A percentile compares a stretch with the other conserved stretches of the same genome.
Evolutionary conservation across 2,329 filamentous ascomycete genomes (phyloP).

Genomic region (Penicillium sp.): DNA sequence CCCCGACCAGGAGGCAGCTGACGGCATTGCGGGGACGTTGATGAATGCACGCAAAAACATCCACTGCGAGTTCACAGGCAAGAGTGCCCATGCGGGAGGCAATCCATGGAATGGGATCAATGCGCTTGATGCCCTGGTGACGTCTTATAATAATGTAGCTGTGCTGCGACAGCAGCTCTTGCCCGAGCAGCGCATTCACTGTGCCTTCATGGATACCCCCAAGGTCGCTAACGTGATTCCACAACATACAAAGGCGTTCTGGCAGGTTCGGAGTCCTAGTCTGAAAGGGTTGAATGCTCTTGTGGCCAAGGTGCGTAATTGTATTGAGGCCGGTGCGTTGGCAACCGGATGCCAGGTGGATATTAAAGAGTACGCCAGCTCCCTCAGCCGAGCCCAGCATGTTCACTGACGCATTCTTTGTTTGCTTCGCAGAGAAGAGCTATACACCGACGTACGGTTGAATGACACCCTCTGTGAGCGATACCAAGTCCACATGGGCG

Average conservation of each 20-base stretch:
- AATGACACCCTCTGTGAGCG: conserved; percentile 47
- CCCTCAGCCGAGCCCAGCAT: not conserved
- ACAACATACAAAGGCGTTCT: conserved; percentile 47
- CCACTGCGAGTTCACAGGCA: conserved; percentile 47
- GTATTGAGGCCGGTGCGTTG: conserved; percentile 37
- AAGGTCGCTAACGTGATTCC: conserved; percentile 58
- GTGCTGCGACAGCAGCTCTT: conserved; percentile 57
- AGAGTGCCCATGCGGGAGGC: conserved; percentile 56
- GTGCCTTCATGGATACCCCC: conserved; percentile 55
- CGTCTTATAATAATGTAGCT: conserved; percentile 47
- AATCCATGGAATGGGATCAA: conserved; percentile 61
- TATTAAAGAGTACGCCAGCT: conserved; percentile 30
- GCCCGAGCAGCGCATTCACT: conserved; percentile 53
- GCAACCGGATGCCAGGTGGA: conserved; percentile 36
- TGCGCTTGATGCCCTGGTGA: conserved; percentile 57
- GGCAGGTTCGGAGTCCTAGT: conserved; percentile 47
- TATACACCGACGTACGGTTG: conserved; percentile 48
- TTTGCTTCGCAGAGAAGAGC: conserved; percentile 18
- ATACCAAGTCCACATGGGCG: conserved; percentile 48
- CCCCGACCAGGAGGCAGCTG: conserved; percentile 17
- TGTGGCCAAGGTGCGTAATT: conserved; percentile 30
- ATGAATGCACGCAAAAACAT: conserved; percentile 39
- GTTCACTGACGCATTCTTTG: not conserved
- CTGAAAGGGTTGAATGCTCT: conserved; percentile 40
- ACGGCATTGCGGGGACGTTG: conserved; percentile 28